Percentiles rank a stretch among this genome's conserved stretches.
phyloP scores from a whole-genome alignment of 106 monocot species.

The Gastrodia elata region DNA sequence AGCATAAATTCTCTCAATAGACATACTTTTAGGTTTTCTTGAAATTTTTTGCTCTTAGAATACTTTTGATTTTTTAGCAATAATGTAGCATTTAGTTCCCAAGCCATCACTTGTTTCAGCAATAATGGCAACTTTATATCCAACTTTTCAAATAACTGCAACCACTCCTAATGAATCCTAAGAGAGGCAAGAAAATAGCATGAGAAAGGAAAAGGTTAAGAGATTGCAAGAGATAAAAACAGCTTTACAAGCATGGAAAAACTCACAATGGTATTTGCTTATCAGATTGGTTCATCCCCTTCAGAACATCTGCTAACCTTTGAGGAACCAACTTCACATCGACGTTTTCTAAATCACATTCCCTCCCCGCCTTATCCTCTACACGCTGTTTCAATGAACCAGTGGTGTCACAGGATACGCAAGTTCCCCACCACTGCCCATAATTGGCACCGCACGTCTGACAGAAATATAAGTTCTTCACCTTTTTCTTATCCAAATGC shows the following conservation, averaged over 20 bases:
- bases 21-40: too few species aligned
- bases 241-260: constrained; percentile 1
- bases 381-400: constrained; percentile 41
- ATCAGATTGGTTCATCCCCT: constrained; percentile 43
- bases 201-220: background rate
- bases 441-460: constrained; percentile 47
- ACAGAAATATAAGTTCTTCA: constrained; percentile 54
- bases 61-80: too few species aligned
- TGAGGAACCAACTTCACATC: constrained; percentile 25
- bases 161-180: too few species aligned
- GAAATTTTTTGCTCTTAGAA: too few species aligned
- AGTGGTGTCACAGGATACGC: constrained; percentile 37
- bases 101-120: too few species aligned
- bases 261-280: constrained; percentile 84
- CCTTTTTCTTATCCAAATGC: constrained; percentile 32
- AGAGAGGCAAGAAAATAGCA: background rate
- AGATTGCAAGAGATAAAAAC: background rate
- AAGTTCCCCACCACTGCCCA: constrained; percentile 93
- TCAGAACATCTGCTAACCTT: constrained; percentile 65
- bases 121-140: too few species aligned
- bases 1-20: too few species aligned
- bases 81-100: too few species aligned
- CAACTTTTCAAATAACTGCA: too few species aligned
- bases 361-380: constrained; percentile 25
- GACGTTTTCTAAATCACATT: constrained; percentile 38